phyloP scores from a whole-genome alignment of 2,329 filamentous ascomycete genomes.

The Dryadomyces quercivorus region DNA sequence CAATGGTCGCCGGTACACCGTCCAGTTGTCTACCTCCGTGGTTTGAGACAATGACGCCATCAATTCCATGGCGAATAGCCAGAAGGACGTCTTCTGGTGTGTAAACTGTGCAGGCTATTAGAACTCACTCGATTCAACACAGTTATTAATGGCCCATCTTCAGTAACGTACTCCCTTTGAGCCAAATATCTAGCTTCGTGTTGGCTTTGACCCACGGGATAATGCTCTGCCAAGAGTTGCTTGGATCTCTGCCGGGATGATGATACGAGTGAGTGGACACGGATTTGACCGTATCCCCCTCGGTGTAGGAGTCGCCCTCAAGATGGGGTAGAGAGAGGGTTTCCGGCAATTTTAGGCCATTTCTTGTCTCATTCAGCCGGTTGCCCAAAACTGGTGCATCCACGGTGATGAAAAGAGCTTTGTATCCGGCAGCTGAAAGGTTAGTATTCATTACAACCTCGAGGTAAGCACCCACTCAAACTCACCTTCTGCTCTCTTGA shows the following conservation, averaged over 20 bases:
- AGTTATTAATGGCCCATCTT: background rate
- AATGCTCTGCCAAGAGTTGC: background rate
- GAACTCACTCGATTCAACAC: background rate
- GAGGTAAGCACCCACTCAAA: too few species aligned
- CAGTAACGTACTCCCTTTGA: conserved; percentile 23
- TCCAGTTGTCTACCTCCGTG: conserved; percentile 35
- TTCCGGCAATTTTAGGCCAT: conserved; percentile 13
- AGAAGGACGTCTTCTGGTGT: conserved; percentile 26
- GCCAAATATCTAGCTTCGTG: conserved; percentile 35
- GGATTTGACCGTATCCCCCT: background rate
- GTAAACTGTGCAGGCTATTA: background rate
- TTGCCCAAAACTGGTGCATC: conserved; percentile 40
- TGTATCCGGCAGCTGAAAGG: background rate
- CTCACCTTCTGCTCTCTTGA: conserved; percentile 12
- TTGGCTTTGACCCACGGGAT: conserved; percentile 9
- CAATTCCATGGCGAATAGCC: conserved; percentile 17
- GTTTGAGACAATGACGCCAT: conserved; percentile 28
- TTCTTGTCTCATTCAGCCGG: conserved; percentile 39
- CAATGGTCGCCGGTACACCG: conserved; percentile 29
- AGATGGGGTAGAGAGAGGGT: conserved; percentile 22
- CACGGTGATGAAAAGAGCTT: conserved; percentile 31
- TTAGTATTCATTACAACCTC: too few species aligned
- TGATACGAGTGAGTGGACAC: background rate
- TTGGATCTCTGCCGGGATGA: background rate
- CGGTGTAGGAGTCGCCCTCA: background rate